Base-by-base conservation (phyloP, 1,284 basidiomycete genomes). In the Xerocomus nothofagi region DNA sequence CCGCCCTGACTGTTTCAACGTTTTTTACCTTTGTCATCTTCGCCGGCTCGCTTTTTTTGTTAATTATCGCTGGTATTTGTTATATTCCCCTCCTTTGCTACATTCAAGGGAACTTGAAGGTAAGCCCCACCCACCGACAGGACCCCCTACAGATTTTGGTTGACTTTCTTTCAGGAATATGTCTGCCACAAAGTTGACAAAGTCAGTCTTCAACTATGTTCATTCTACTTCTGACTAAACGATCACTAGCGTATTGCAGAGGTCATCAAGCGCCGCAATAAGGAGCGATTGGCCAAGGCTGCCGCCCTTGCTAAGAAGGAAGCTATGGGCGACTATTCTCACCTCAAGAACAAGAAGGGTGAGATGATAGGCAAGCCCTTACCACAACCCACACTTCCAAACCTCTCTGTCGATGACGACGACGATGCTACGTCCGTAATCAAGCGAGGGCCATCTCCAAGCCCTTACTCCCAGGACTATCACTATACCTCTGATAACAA, bases 101-200 rank as follows among this genome's bases (percentile, higher is more conserved):
- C 69, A 98, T 99, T 62, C 91, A 92, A 66, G 94, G 94, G 30
- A 98, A 98, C 70, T 73, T 98, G 47, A 96, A 96, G 83, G 88
- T 86, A 54, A 55, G 68, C 6, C 24, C 49, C 15, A 1, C 39
- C 40, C 47, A 43, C 24, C 33, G 17, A 32, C 12, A 49, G 24
- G 33, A 38, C 24, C 12, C 24, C 12, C 3, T n/a, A 33, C 18
- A 18, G 21, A 46, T 39, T 29, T 48, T 43, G 27, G 34, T 43
- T 47, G 46, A 65, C 53, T 39, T 34, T 37, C 17, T 30, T 57
- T 30, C 67, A 95, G 85, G 96, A 98, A 79, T 98, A 97, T 72
- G 93, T 92, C 70, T 98, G 95, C 71, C 93, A 98, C 76, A 98
- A 98, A 74, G 93, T 98, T 48, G 96, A 98, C 75, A 98, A 97